Percentiles rank a stretch among this genome's conserved stretches.
These are phyloP conservation scores for Xylaria intraflava DNA, from an alignment of 495 filamentous ascomycete genomes.

Conservation along the genomic window DNA sequence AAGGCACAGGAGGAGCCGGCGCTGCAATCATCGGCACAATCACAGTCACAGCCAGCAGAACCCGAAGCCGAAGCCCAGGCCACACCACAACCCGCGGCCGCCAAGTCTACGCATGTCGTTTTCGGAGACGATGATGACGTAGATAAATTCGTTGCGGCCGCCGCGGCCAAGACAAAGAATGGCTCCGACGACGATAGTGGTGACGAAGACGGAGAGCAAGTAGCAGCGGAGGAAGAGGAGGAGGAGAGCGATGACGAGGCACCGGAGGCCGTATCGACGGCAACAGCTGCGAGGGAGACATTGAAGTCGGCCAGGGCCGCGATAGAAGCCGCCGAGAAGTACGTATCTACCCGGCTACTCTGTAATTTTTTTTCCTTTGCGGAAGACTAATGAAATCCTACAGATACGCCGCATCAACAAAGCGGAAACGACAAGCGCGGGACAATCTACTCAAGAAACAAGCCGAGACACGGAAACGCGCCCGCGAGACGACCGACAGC, in stretches of 20 bases:
- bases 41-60: neutral
- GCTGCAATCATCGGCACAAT: constrained; percentile 10
- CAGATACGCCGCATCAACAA: constrained; percentile 37
- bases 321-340: constrained; percentile 38
- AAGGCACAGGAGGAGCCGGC: constrained; percentile 14
- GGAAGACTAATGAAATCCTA: constrained; percentile 1
- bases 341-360: constrained; percentile 8
- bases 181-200: neutral
- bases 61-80: constrained; percentile 6
- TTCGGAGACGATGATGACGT: constrained; percentile 30
- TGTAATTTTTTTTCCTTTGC: neutral
- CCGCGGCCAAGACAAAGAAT: constrained; percentile 11
- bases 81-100: constrained; percentile 14
- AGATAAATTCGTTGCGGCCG: constrained; percentile 25
- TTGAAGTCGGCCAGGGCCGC: constrained; percentile 31
- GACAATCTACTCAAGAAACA: constrained; percentile 41
- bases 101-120: constrained; percentile 21
- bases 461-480: constrained; percentile 34
- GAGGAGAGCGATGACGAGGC: constrained; percentile 33
- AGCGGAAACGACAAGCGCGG: constrained; percentile 41
- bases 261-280: constrained; percentile 40
- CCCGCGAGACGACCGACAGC: constrained; percentile 12
- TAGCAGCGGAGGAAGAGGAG: constrained; percentile 25
- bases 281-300: constrained; percentile 28
- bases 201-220: constrained; percentile 16